Evolutionary conservation across 2,329 filamentous ascomycete species (phyloP), one percentile per base, ranked within the genome.

Genomic region (Cercospora sojina): DNA sequence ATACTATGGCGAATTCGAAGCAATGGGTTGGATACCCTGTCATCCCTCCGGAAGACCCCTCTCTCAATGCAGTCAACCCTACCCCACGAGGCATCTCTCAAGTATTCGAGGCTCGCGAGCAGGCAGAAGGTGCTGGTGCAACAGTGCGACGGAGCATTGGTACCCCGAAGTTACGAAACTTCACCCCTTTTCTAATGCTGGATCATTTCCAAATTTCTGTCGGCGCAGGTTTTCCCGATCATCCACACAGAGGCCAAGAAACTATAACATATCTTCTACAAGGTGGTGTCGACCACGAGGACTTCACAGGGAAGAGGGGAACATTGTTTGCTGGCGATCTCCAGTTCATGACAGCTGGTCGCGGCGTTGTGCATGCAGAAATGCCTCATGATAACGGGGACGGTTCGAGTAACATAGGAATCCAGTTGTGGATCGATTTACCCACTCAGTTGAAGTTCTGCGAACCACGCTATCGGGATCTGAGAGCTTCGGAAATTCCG

Each of bases 291-390:
- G 92, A 97, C 80, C 93, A 97, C 76, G 93, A 97, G 81, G 93
- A 97, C 79, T 97, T 97, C 73, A 89, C 91, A 2, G 93, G 93
- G 12, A 89, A 95, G 81, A 85, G 85, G 59, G 95, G 94, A 65
- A 95, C 91, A 3, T 92, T 98, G 72, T 85, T 90, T 67, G 81
- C 90, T 0, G 94, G 94, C n/a, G 94, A 97, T 77, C 81, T 98
- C 57, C 94, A 98, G 77, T 98, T 98, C 84, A 98, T 98, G 95
- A 97, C 94, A 0, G 94, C 94, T 0, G 94, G 94, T 3, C 84
- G 86, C 20, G 94, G 94, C 49, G 96, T 98, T 74, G 91, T 97
- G 79, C 95, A 98, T 79, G 92, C 93, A 41, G 94, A 98, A 80
- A 75, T 70, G 68, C 94, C 94, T 9, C 86, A 87, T 63, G 87